These are phyloP conservation scores for Heracleum sosnowskyi DNA, from an alignment of 129 eudicot genomes.

Conservation along the genomic window DNA sequence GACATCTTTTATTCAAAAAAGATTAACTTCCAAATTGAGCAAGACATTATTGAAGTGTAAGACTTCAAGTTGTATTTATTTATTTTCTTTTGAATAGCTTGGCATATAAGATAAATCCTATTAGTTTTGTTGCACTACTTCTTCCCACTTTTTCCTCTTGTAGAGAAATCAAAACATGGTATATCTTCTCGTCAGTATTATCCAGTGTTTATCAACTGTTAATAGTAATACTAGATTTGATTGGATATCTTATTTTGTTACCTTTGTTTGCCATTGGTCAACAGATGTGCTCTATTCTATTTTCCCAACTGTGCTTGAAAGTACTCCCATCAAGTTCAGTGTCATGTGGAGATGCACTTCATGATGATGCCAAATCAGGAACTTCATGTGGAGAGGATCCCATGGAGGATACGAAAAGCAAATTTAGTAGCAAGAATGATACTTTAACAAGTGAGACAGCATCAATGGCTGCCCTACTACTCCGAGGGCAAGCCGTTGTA, in stretches of 20 bases:
- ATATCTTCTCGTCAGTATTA: not conserved
- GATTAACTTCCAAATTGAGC: not conserved
- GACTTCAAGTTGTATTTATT: not conserved
- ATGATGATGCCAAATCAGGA: conserved; percentile 19
- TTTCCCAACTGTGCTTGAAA: conserved; percentile 94
- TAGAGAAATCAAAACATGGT: not conserved
- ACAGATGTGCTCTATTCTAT: conserved; percentile 95
- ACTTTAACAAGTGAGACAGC: conserved; percentile 55
- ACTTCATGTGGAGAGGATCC: conserved; percentile 33
- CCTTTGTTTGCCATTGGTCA: conserved; percentile 1
- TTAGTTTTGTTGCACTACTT: not conserved
- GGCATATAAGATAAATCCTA: not conserved
- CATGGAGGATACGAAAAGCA: conserved; percentile 35
- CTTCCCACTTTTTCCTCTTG: not conserved
- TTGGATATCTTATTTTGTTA: not conserved
- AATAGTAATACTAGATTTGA: not conserved
- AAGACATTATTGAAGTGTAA: not conserved
- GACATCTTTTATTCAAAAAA: not conserved
- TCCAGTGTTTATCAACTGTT: not conserved
- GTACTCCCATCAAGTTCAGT: conserved; percentile 48
- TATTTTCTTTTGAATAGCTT: not conserved
- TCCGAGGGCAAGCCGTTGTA: conserved; percentile 89
- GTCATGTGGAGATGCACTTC: conserved; percentile 44
- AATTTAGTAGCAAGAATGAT: conserved; percentile 30
- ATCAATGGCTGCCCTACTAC: conserved; percentile 94